Evolutionary conservation across 352 stramenopile species (phyloP).

Genomic region (Phytopythium ostracodes): DNA sequence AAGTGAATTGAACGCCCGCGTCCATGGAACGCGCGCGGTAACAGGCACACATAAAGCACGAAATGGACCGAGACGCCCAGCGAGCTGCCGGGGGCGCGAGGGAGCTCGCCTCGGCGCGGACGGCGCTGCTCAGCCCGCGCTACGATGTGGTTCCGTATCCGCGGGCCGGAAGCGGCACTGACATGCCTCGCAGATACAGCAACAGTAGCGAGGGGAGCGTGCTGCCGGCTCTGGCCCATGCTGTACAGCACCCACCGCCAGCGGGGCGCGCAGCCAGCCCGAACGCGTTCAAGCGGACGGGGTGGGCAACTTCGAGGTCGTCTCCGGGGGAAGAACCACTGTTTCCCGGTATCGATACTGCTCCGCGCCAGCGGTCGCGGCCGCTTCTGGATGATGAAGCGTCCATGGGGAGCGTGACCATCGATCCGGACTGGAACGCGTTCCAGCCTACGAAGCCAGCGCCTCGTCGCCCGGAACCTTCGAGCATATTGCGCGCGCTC

Average conservation of each 20-base stretch:
- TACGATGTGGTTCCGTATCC: constrained; percentile 16
- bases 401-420: not conserved
- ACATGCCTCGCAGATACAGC: constrained; percentile 5
- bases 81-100: constrained; percentile 11
- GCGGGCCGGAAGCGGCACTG: constrained; percentile 11
- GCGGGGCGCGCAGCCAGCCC: constrained; percentile 11
- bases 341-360: not conserved
- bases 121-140: constrained; percentile 26
- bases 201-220: constrained; percentile 23
- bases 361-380: not conserved
- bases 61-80: constrained; percentile 7
- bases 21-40: not conserved
- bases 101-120: constrained; percentile 17
- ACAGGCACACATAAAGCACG: not conserved
- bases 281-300: constrained; percentile 33
- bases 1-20: not conserved
- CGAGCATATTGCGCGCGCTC: not conserved
- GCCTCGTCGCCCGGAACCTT: constrained; percentile 10
- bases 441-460: constrained; percentile 12
- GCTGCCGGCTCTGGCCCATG: constrained; percentile 28
- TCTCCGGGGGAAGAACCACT: constrained; percentile 1
- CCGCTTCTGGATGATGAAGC: not conserved
- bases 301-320: constrained; percentile 44
- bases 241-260: constrained; percentile 3
- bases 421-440: constrained; percentile 9